Evolutionary conservation across 192 early-diverging fungal species (phyloP), one percentile per base, ranked within the genome.

Genomic region (Umbelopsis ramanniana): DNA sequence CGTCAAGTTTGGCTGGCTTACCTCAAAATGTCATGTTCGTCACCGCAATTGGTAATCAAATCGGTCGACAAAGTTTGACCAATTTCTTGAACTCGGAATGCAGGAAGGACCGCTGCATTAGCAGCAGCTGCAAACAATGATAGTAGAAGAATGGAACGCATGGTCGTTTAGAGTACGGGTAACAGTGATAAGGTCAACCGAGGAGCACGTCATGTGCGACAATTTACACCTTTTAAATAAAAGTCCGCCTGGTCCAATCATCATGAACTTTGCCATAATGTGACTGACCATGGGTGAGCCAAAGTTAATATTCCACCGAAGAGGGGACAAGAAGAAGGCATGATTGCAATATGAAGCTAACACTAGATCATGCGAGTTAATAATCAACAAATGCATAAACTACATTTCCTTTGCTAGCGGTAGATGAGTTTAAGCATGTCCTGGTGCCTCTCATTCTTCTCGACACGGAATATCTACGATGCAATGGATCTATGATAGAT

Each of bases 11-110:
- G 12, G 19, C 6, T 1, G 8, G 35, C 79, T 71, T 76, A 76
- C 79, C 38, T 70, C 38, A 80, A 57, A 40, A 80, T 43, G 38
- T 80, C 79, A 24, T 69, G 23, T 9, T 9, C 22, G 52, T 73
- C 48, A 26, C 75, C 79, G 72, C 79, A 80, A 22, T 52, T 54
- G 15, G 26, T 68, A 46, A 80, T 80, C 24, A 79, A 46, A 12
- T 79, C 43, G 21, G 77, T 79, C 17, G 70, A 72, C 26, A 37
- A 38, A 14, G 33, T 37, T 14, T 63, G 29, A 1, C 14, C 57
- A 29, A 37, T 33, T 63, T 63, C 57, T 63, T 63, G 57, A 19
- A 63, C 29, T 63, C 17, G 33, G 29, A 63, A 63, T 63, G 8
- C 57, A 63, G 57, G 57, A 63, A 63, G 26, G 14, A 35, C 17